Evolutionary conservation across 306 rosid genomes (phyloP).

Genomic region (Adenanthera pavonina): DNA sequence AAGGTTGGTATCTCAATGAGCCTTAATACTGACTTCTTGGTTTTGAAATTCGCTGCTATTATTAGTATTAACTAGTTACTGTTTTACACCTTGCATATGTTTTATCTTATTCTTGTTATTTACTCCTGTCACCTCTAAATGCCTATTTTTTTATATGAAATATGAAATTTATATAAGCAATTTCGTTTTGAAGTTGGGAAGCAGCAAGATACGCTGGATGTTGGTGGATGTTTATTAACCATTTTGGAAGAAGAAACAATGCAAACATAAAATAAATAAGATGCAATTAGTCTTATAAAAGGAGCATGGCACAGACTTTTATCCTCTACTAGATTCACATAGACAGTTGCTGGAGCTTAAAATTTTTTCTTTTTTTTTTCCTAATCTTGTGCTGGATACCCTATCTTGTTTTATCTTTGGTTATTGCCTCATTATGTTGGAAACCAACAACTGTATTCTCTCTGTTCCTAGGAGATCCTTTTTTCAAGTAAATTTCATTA

Average conservation of each 20-base stretch:
- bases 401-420: not conserved
- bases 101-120: not conserved
- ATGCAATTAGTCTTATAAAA: not conserved
- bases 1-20: slow-evolving; percentile 62
- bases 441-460: not conserved
- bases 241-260: not conserved
- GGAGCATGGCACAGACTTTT: not conserved
- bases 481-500: not conserved
- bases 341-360: not conserved
- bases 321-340: not conserved
- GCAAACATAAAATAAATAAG: not conserved
- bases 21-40: slow-evolving; percentile 4
- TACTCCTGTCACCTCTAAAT: not conserved
- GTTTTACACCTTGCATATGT: not conserved
- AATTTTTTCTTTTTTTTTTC: no score
- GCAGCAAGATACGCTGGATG: not conserved
- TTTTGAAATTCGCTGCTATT: not conserved
- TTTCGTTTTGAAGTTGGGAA: not conserved
- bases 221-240: not conserved
- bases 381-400: not conserved
- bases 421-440: not conserved
- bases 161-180: not conserved
- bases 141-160: not conserved
- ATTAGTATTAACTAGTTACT: not conserved
- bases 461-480: not conserved